Evolutionary conservation across 139 green algal genomes (phyloP), one percentile per base, ranked within the genome.

Genomic region (Pleodorina starrii): DNA sequence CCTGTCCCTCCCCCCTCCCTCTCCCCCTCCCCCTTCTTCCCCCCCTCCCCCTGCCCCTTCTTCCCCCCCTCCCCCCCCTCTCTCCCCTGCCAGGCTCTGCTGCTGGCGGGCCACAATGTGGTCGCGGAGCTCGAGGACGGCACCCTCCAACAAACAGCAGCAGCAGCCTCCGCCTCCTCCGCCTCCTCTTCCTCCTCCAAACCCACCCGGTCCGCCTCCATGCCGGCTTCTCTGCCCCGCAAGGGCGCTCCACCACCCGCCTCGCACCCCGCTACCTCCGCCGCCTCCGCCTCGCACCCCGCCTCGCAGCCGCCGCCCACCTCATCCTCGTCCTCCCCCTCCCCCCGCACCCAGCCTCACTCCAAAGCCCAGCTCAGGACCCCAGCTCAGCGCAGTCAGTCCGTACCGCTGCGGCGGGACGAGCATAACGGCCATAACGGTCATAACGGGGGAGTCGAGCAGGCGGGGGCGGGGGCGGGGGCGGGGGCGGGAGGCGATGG

Each of bases 101-200:
- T 79, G 63, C 63, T 59, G 17, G 63, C 80, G 19, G 81, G 81
- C 0, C 81, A 87, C 81, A 87, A 87, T 25, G 81, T 87, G 16
- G 63, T 87, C 4, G 81, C 60, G 17, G 81, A 87, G 81, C 63
- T 87, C 63, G 81, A 87, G 63, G 81, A 87, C 21, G 81, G 81
- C 23, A n/a, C 57, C 19, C 78, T 85, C 35, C 51, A 73, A 36
- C 36, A 42, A 7, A 71, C 54, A 1, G 78, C 72, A 54, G 68
- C 68, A 27, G 68, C 35, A 7, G 68, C 38, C 19, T 27, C 68
- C 32, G 36, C 68, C n/a, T n/a, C n/a, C n/a, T n/a, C n/a, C n/a
- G n/a, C n/a, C n/a, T n/a, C n/a, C n/a, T n/a, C n/a, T n/a, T n/a
- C n/a, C n/a, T n/a, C n/a, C n/a, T n/a, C n/a, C n/a, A n/a, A n/a